Base-by-base conservation (phyloP, 2,329 filamentous ascomycete genomes). In the Diplodia corticola region DNA sequence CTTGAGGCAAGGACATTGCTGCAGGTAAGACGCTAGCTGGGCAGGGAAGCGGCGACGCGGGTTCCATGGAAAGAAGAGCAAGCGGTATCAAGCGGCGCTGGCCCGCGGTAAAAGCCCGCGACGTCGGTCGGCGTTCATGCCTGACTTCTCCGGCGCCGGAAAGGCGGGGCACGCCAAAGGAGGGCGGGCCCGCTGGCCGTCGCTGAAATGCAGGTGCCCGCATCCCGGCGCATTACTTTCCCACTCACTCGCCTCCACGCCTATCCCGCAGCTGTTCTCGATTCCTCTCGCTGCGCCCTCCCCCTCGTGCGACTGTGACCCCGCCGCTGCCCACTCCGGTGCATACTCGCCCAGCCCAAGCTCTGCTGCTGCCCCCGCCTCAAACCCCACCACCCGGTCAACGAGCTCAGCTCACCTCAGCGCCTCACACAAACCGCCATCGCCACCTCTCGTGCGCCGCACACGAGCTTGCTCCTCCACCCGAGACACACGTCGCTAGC, bases 181-280 rank as follows among this genome's bases (percentile, higher is more conserved):
- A 46, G 33, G 22, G 54, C 33, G 54, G 35, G 33, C 54, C 54
- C 54, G 54, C 54, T 44, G 54, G 54, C 33, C 33, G 22, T 24
- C 40, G 57, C 24, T 46, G 17, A 53, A 63, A 63, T 51, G 60
- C 60, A 53, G 60, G 60, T 63, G 59, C 59, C 59, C 59, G 59
- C 46, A 60, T 60, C 44, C 57, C 57, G 44, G 57, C 57, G 57
- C 57, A 61, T 59, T 30, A 54, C 30, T 35, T 53, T 53, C 60
- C 51, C 60, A 15, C 30, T 48, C 60, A 53, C 30, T 63, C 48
- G 60, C 60, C 60, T 63, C 60, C 60, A 63, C 60, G 30, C 48
- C 35, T 28, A 20, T 13, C 44, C 20, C 40, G 40, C 44, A 30
- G 57, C 57, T 26, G 35, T 61, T 37, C 60, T 44, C 24, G 17